Evolutionary conservation across 345 rosid genomes (phyloP), one percentile per base, ranked within the genome.

Genomic region (Trapa incisa): DNA sequence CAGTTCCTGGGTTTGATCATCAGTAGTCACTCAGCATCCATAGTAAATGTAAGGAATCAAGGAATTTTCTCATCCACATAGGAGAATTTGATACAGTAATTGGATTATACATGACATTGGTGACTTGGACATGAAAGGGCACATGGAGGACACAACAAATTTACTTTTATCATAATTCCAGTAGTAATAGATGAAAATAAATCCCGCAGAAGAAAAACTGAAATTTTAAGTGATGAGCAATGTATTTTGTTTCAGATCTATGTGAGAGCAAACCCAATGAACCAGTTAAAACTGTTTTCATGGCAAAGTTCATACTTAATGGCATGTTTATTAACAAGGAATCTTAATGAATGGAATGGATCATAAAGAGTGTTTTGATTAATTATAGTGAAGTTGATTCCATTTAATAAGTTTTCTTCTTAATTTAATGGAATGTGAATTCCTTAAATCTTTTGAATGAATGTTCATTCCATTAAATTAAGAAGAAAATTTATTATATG

Each of bases 1-100:
- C 96, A 42, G 98, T 88, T 77, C 97, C 98, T 92, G 47, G 32
- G 47, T 47, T 61, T 9, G 29, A 60, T 56, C 41, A 64, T 56
- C 43, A 65, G 69, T 14, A 53, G 17, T 45, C 29, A 48, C 17
- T 61, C 35, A 38, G 53, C 10, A 39, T 2, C 15, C 6, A 57
- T 56, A 61, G 50, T 37, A 65, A 6, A 22, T 22, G 36, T 65
- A 2, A 42, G n/a, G 33, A n/a, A 12, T n/a, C 43, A 13, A 5
- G 32, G 60, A 61, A 62, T 57, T 29, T 29, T 29, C 15, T 32
- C 37, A 5, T 57, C 62, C 10, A 6, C 2, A 8, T 12, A 32
- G 37, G 37, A 57, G 37, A 50, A 13, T 7, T 32, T 33, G 37
- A 57, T 33, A 37, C 62, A 57, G 37, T 22, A 22, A 32, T 6